Percentiles rank a stretch among this genome's conserved stretches.
Conservation (phyloP, 1,139 yeast species). For the Pichia sp. region DNA sequence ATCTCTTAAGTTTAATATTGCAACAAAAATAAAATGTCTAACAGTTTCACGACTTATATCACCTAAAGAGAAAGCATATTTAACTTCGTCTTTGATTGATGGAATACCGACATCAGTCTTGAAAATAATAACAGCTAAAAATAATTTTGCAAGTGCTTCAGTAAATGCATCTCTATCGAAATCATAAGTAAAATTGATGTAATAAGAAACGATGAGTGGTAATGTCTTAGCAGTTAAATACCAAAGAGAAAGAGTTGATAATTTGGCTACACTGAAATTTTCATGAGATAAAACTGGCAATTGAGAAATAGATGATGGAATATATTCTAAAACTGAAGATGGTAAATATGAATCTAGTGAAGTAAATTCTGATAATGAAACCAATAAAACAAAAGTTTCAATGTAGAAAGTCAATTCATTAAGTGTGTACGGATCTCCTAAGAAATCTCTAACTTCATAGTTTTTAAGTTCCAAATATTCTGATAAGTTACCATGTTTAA, state of each 20-base stretch:
- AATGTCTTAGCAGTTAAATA: slow-evolving; percentile 33
- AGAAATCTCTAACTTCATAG: slow-evolving; percentile 42
- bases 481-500: slow-evolving; percentile 32
- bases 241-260: slow-evolving; percentile 40
- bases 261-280: slow-evolving; percentile 31
- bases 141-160: slow-evolving; percentile 42
- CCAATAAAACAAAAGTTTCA: slow-evolving; percentile 37
- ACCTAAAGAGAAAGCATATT: slow-evolving; percentile 28
- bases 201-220: slow-evolving; percentile 43
- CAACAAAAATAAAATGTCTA: slow-evolving; percentile 30
- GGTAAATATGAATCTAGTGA: slow-evolving; percentile 38
- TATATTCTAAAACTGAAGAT: slow-evolving; percentile 16
- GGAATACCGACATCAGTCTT: slow-evolving; percentile 31
- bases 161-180: slow-evolving; percentile 52
- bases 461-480: slow-evolving; percentile 36
- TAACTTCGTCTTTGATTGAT: slow-evolving; percentile 35
- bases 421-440: slow-evolving; percentile 44
- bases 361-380: slow-evolving; percentile 35
- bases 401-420: slow-evolving; percentile 37
- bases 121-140: slow-evolving; percentile 38
- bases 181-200: slow-evolving; percentile 41
- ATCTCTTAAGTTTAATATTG: slow-evolving; percentile 34
- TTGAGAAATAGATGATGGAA: slow-evolving; percentile 27
- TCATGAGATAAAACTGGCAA: slow-evolving; percentile 36
- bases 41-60: slow-evolving; percentile 2